Conservation (phyloP, 2,329 filamentous ascomycete genomes). For the Penicillium paneum region DNA sequence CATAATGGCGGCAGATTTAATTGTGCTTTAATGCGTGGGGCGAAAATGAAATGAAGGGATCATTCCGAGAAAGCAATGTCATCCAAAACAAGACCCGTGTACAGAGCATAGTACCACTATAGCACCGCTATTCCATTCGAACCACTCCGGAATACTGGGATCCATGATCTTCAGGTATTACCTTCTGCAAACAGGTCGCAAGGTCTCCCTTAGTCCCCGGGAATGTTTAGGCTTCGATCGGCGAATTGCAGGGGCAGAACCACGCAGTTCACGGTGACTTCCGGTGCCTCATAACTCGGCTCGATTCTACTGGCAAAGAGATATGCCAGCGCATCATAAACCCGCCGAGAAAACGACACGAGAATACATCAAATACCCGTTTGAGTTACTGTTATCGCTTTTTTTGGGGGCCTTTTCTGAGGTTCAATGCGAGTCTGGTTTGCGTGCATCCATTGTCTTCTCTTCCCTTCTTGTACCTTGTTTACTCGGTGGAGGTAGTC, state of each 20-base stretch:
- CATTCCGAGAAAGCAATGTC: neutral
- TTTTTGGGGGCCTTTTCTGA: neutral
- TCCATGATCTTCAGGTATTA: neutral
- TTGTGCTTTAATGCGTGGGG: constrained; percentile 14
- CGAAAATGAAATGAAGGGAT: neutral
- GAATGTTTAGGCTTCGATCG: constrained; percentile 17
- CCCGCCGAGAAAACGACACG: constrained; percentile 14
- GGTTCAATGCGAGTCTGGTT: neutral
- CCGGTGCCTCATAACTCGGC: constrained; percentile 18
- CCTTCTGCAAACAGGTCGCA: neutral
- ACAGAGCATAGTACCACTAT: neutral
- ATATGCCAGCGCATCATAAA: constrained; percentile 80
- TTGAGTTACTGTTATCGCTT: constrained; percentile 1
- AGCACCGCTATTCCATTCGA: neutral
- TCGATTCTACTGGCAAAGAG: constrained; percentile 66
- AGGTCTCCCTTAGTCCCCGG: constrained; percentile 9
- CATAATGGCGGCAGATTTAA: constrained; percentile 16
- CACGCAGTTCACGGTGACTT: constrained; percentile 4
- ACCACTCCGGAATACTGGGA: neutral
- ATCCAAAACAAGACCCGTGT: neutral
- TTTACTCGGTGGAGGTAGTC: neutral
- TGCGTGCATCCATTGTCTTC: neutral
- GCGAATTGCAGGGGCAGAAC: constrained; percentile 31
- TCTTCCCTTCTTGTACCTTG: neutral
- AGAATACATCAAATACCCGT: neutral